Evolutionary conservation across 2,329 filamentous ascomycete genomes (phyloP).

Genomic region (Zelopaecilomyces penicillatus): DNA sequence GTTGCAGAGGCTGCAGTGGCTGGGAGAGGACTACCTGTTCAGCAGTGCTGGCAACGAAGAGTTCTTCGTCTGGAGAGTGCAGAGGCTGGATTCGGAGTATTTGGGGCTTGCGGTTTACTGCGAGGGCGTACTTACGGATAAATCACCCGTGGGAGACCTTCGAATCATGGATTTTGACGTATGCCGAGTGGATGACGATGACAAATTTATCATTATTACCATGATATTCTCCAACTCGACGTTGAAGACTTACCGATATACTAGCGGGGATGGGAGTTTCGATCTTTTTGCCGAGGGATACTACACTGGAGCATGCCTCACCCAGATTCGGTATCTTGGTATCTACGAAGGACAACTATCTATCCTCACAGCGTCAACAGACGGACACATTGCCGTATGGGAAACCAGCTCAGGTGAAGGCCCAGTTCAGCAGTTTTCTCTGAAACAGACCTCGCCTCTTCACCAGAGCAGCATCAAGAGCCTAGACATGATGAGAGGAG

Average conservation of each 20-base stretch:
- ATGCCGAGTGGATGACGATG: conserved; percentile 13
- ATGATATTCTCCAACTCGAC: conserved; percentile 80
- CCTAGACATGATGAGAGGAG: conserved; percentile 35
- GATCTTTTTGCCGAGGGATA: conserved; percentile 41
- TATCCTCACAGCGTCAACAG: conserved; percentile 67
- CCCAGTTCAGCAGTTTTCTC: conserved; percentile 13
- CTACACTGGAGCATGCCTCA: conserved; percentile 70
- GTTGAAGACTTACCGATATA: conserved; percentile 53
- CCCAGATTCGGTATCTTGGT: conserved; percentile 46
- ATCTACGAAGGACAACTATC: conserved; percentile 20
- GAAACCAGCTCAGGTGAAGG: conserved; percentile 11
- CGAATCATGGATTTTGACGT: conserved; percentile 75
- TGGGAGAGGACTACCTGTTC: conserved; percentile 63
- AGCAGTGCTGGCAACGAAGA: conserved; percentile 85
- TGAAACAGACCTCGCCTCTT: conserved; percentile 35
- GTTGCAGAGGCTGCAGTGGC: conserved; percentile 74
- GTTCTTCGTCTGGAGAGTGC: conserved; percentile 74
- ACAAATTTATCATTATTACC: conserved; percentile 47
- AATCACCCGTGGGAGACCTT: conserved; percentile 53
- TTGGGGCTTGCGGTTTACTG: conserved; percentile 46
- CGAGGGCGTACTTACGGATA: conserved; percentile 46
- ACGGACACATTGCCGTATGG: conserved; percentile 55
- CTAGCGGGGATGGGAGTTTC: conserved; percentile 30
- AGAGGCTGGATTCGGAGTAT: conserved; percentile 40
- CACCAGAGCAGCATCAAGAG: conserved; percentile 80